Percentiles rank a stretch among this genome's conserved stretches.
Evolutionary conservation across 352 stramenopile species (phyloP).

Genomic region (Phytophthora capsici): DNA sequence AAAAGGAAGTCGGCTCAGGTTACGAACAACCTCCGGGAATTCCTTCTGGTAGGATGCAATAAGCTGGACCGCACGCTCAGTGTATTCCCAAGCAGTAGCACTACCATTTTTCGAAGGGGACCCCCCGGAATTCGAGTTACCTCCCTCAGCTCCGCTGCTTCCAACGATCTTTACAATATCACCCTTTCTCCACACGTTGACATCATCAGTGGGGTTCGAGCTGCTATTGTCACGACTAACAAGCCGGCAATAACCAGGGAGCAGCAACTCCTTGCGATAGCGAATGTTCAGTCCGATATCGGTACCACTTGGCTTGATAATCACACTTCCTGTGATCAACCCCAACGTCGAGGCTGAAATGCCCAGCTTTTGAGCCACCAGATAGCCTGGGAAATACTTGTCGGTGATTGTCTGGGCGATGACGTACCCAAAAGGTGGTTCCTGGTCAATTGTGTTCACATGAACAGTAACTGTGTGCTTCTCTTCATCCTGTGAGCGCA

Average conservation of each 20-base stretch:
- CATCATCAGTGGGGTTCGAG: conserved; percentile 23
- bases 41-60: conserved; percentile 93
- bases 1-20: conserved; percentile 88
- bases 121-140: conserved; percentile 1
- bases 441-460: conserved; percentile 92
- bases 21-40: conserved; percentile 94
- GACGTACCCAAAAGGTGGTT: conserved; percentile 96
- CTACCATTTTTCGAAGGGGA: conserved; percentile 21
- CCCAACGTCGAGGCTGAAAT: conserved; percentile 93
- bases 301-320: conserved; percentile 91
- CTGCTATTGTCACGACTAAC: conserved; percentile 39
- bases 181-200: conserved; percentile 87
- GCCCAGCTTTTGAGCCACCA: conserved; percentile 91
- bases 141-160: conserved; percentile 52
- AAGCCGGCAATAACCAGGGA: conserved; percentile 94
- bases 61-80: conserved; percentile 93
- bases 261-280: conserved; percentile 82
- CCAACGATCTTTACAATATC: conserved; percentile 94
- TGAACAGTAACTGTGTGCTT: conserved; percentile 91
- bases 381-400: conserved; percentile 73
- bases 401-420: conserved; percentile 94
- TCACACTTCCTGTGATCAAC: conserved; percentile 93
- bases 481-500: conserved; percentile 53
- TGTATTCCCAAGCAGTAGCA: conserved; percentile 96
- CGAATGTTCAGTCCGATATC: conserved; percentile 91